Evolutionary conservation across 140 eudicot genomes (phyloP).

Genomic region (Anethum foeniculum): DNA sequence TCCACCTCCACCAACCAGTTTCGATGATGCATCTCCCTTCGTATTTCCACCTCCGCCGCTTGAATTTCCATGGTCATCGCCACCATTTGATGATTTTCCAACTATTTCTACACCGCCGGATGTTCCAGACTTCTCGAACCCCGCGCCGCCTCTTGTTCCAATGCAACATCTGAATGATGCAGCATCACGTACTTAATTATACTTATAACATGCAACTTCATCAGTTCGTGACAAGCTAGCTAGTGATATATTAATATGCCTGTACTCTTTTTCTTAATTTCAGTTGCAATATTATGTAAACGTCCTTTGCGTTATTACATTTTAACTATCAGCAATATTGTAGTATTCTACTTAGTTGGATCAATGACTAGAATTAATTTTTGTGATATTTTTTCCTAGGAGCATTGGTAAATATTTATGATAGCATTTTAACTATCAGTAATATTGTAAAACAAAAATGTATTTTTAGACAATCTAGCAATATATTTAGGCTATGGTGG

Average conservation of each 20-base stretch:
- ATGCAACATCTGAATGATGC: constrained; percentile 12
- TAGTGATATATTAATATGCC: background rate
- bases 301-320: background rate
- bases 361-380: no score
- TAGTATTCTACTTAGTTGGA: background rate
- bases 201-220: background rate
- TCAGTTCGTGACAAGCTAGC: background rate
- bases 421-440: no score
- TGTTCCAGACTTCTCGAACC: constrained; percentile 12
- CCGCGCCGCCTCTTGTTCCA: constrained; percentile 28
- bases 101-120: constrained; percentile 31
- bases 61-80: constrained; percentile 10
- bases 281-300: background rate
- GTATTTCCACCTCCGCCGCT: constrained; percentile 5
- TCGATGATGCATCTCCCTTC: constrained; percentile 4
- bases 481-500: no score
- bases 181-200: constrained; percentile 10
- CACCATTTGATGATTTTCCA: constrained; percentile 8
- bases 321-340: background rate
- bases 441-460: no score
- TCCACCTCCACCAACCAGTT: constrained; percentile 13
- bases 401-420: no score
- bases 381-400: no score
- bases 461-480: no score
- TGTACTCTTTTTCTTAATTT: background rate